These are phyloP conservation scores for Herpetospermum pedunculosum DNA, from an alignment of 306 rosid genomes.

Conservation along the genomic window DNA sequence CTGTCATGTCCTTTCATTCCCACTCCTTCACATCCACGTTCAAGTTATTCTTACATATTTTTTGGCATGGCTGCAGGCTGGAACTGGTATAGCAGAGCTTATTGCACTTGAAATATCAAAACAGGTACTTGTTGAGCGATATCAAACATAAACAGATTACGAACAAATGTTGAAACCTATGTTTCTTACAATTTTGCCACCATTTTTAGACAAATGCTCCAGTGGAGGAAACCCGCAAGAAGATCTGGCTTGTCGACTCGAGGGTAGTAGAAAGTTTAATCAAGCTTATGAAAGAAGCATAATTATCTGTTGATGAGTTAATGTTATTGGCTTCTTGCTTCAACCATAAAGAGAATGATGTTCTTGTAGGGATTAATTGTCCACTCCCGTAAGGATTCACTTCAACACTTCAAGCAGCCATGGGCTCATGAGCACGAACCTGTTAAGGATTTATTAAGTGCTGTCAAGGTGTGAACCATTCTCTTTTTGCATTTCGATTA, in stretches of 20 bases:
- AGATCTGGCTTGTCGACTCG: conserved; percentile 91
- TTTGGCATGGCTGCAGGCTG: conserved; percentile 49
- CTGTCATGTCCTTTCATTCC: background rate
- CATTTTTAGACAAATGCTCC: conserved; percentile 48
- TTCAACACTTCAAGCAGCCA: conserved; percentile 82
- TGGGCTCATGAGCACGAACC: conserved; percentile 98
- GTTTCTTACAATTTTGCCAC: background rate
- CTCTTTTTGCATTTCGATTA: background rate
- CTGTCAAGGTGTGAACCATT: conserved; percentile 52
- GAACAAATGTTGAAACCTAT: background rate
- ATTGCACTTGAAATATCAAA: conserved; percentile 83
- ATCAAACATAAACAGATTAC: background rate
- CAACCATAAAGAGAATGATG: conserved; percentile 5
- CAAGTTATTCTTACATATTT: conserved; percentile 8
- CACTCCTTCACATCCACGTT: background rate
- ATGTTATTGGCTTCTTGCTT: background rate
- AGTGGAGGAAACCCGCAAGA: conserved; percentile 71
- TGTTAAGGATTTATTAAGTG: conserved; percentile 43
- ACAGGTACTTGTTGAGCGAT: conserved; percentile 29
- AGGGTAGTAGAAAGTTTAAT: conserved; percentile 35
- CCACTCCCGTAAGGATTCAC: conserved; percentile 68
- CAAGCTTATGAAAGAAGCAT: background rate
- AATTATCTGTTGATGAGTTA: background rate
- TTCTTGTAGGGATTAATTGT: conserved; percentile 72
- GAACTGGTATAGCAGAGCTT: conserved; percentile 91